Evolutionary conservation across 345 rosid genomes (phyloP).

Genomic region (Clausena lansium): DNA sequence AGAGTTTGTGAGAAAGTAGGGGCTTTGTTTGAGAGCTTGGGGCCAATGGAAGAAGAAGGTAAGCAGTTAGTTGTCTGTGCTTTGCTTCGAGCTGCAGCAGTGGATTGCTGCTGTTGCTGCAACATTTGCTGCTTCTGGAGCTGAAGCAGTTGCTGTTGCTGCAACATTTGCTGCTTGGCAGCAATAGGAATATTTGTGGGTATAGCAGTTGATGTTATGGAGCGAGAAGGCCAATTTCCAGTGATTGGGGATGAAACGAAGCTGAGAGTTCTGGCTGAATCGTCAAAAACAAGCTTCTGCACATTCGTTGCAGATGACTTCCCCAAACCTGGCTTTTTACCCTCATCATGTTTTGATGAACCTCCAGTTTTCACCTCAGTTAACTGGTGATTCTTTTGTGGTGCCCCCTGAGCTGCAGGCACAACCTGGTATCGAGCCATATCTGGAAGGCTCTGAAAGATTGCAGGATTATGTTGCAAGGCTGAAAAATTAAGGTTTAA

Average conservation of each 20-base stretch:
- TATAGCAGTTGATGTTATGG: slow-evolving; percentile 16
- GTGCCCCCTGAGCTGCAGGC: slow-evolving; percentile 30
- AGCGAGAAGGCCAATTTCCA: slow-evolving; percentile 45
- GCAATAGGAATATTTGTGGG: slow-evolving; percentile 26
- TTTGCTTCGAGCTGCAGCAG: slow-evolving; percentile 31
- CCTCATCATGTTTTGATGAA: slow-evolving; percentile 35
- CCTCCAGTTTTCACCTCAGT: slow-evolving; percentile 41
- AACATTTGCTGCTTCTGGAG: slow-evolving; percentile 33
- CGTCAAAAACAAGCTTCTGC: slow-evolving; percentile 49
- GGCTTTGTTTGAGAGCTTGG: slow-evolving; percentile 21
- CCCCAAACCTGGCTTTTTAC: slow-evolving; percentile 31
- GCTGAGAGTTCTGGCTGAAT: slow-evolving; percentile 46
- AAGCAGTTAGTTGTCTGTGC: slow-evolving; percentile 8
- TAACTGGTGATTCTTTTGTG: slow-evolving; percentile 38
- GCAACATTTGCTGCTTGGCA: slow-evolving; percentile 20
- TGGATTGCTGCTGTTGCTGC: slow-evolving; percentile 38
- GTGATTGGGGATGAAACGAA: slow-evolving; percentile 35
- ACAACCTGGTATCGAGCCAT: slow-evolving; percentile 32
- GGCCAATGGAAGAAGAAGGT: slow-evolving; percentile 24
- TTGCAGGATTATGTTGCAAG: slow-evolving; percentile 27
- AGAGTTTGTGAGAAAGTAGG: slow-evolving; percentile 21
- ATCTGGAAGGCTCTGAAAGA: slow-evolving; percentile 35
- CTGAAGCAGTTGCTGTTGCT: slow-evolving; percentile 32
- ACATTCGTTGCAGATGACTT: slow-evolving; percentile 31
- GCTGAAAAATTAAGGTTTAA: slow-evolving; percentile 49